phyloP scores from a whole-genome alignment of 257 asterid genomes.

The Avicennia marina region DNA sequence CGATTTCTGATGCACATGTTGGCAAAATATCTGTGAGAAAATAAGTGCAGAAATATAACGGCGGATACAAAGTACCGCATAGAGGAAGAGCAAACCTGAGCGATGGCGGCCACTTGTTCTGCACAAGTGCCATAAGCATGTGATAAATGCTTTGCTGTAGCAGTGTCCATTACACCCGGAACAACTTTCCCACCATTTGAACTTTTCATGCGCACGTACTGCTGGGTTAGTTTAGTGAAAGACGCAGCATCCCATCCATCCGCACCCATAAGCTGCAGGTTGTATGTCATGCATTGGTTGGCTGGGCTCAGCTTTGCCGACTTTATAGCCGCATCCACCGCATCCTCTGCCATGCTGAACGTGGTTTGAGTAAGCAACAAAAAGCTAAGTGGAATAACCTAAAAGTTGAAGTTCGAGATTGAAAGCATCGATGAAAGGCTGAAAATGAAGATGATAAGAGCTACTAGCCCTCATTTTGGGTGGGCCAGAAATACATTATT shows the following conservation, averaged over 20 bases:
- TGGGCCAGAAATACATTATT: no score
- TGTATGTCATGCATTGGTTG: constrained; percentile 58
- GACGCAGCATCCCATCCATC: constrained; percentile 98
- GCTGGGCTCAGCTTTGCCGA: constrained; percentile 75
- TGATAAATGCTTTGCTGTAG: constrained; percentile 88
- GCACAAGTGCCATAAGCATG: constrained; percentile 88
- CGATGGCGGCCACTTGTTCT: constrained; percentile 85
- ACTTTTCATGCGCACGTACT: constrained; percentile 75
- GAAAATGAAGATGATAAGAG: no score
- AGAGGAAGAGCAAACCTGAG: constrained; percentile 74
- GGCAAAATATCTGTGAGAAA: no score
- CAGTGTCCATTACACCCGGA: constrained; percentile 96
- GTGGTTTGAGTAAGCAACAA: constrained; percentile 20
- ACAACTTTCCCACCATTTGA: constrained; percentile 76
- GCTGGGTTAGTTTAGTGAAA: constrained; percentile 83
- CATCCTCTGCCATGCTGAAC: constrained; percentile 99
- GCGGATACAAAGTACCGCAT: no score
- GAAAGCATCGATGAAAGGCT: no score
- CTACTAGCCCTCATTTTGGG: no score
- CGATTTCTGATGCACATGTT: no score
- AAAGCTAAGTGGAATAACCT: no score
- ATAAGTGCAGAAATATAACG: no score
- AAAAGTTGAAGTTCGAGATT: no score
- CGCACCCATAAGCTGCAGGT: constrained; percentile 79
- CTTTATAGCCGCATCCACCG: constrained; percentile 76